Percentiles rank a stretch among this genome's conserved stretches.
These are phyloP conservation scores for Chlamydomonas schloesseri DNA, from an alignment of 139 green algal species.

Conservation along the genomic window DNA sequence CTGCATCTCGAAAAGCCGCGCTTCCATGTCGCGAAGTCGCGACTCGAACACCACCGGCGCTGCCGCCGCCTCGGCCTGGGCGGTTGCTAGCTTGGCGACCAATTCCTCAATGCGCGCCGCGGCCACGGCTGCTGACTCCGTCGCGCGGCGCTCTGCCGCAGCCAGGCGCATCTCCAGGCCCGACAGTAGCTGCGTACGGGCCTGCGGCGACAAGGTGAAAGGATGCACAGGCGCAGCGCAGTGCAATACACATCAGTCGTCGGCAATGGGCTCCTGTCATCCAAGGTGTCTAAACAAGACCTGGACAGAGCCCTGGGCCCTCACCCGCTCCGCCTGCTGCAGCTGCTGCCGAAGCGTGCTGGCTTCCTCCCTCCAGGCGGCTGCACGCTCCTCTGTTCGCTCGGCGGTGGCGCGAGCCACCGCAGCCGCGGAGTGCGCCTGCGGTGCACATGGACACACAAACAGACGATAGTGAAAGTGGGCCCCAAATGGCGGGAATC, in stretches of 20 bases:
- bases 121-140: background rate
- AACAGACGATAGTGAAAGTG: no score
- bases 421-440: constrained; percentile 26
- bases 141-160: constrained; percentile 25
- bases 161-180: constrained; percentile 38
- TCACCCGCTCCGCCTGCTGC: constrained; percentile 33
- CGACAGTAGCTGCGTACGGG: background rate
- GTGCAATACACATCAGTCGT: no score
- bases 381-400: constrained; percentile 12
- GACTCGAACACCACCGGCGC: background rate
- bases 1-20: constrained; percentile 41
- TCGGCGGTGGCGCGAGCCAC: constrained; percentile 36
- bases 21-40: constrained; percentile 37
- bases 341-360: constrained; percentile 28
- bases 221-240: no score
- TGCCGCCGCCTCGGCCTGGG: constrained; percentile 3
- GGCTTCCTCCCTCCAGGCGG: background rate
- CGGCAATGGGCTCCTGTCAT: no score
- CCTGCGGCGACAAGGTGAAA: no score
- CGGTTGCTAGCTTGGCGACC: constrained; percentile 9
- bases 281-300: no score
- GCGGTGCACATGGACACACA: no score
- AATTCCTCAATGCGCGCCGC: constrained; percentile 27
- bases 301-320: no score
- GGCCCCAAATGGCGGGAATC: no score